Evolutionary conservation across 2,329 filamentous ascomycete genomes (phyloP), one percentile per base, ranked within the genome.

Genomic region (Hymenoscyphus albidus): DNA sequence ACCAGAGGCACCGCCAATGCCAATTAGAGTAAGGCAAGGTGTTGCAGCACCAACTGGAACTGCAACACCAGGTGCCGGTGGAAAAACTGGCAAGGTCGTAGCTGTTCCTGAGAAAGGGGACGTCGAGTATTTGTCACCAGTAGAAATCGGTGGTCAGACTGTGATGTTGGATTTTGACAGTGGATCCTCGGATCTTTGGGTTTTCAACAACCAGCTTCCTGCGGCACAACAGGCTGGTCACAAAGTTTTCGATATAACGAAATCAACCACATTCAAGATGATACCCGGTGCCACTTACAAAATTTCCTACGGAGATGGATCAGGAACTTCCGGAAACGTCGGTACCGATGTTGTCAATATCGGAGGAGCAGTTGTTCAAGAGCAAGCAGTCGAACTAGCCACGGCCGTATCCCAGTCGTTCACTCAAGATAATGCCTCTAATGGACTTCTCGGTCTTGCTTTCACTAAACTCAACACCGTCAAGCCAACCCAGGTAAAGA

Each of bases 391-490:
- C 32, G 75, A 77, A 61, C 65, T 76, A 27, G 75, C 76, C 16
- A 76, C 72, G 10, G 70, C 69, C 1, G 73, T 76, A 38, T 77
- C 74, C 1, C 31, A 61, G 27, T 72, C 71, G 0, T 78, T 79
- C 68, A 71, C 76, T 39, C 51, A 67, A 38, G 77, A 78, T 64
- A 73, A 73, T n/a, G 65, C 70, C 44, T 72, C 72, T 55, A 86
- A 88, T 70, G 87, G 87, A 40, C 81, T 90, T 16, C 80, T 90
- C 57, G 87, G 87, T n/a, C 81, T 90, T 58, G 87, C 82, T 2
- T 76, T 72, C 68, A 73, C 72, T 60, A 75, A 74, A 59, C 68
- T 75, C 51, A 76, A 76, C 65, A 76, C 74, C 32, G 70, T 76
- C 61, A 70, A 73, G 68, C 75, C 75, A 12, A 62, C 67, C 22